Conservation (phyloP, 2,329 filamentous ascomycete species). For the Bretziella fagacearum region DNA sequence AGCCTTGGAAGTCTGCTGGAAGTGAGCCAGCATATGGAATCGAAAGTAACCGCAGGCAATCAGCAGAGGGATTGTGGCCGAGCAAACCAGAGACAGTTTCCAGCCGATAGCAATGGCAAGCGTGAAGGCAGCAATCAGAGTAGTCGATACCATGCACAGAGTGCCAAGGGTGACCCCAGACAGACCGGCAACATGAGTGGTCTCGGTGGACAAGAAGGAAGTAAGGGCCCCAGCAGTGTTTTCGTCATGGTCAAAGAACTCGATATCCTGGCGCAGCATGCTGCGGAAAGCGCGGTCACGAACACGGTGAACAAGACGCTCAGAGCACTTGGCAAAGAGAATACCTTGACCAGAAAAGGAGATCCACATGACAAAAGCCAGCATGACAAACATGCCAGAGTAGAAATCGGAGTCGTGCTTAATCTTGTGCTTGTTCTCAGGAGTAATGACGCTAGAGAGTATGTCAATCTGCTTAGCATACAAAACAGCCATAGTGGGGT, state of each 20-base stretch:
- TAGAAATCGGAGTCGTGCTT: conserved; percentile 65
- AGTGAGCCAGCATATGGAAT: conserved; percentile 68
- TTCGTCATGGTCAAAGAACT: conserved; percentile 78
- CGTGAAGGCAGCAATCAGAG: conserved; percentile 55
- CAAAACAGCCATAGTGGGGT: conserved; percentile 58
- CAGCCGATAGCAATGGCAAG: conserved; percentile 63
- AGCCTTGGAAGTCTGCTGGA: conserved; percentile 60
- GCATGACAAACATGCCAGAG: conserved; percentile 75
- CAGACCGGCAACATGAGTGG: conserved; percentile 73
- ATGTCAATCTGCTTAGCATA: conserved; percentile 76
- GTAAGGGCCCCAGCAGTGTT: conserved; percentile 82
- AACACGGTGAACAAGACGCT: conserved; percentile 66
- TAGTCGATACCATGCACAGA: conserved; percentile 63
- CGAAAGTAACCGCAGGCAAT: conserved; percentile 72
- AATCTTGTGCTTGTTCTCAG: conserved; percentile 36
- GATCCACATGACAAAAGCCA: conserved; percentile 57
- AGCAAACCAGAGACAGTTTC: conserved; percentile 75
- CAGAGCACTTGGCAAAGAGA: conserved; percentile 71
- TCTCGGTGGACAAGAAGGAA: conserved; percentile 75
- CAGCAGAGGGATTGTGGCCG: conserved; percentile 59
- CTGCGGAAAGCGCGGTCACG: conserved; percentile 68
- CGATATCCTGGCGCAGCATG: conserved; percentile 82
- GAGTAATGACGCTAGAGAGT: conserved; percentile 38
- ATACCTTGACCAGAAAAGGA: conserved; percentile 52
- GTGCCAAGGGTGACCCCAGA: conserved; percentile 79